Conservation (phyloP, 1,284 basidiomycete species). For the Chalciporus sp. region DNA sequence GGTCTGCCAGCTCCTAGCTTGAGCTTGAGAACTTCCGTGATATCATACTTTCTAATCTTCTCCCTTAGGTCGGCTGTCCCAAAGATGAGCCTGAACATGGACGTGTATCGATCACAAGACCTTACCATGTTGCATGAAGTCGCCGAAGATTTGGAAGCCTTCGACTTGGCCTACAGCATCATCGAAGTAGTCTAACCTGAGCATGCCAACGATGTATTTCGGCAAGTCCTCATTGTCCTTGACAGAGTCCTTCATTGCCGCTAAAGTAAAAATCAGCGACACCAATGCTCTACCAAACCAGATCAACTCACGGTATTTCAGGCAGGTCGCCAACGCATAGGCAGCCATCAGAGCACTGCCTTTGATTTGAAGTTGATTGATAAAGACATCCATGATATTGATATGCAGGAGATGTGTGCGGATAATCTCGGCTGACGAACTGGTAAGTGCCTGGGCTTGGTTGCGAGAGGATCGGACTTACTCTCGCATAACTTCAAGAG, state of each 20-base stretch:
- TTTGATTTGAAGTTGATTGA: background rate
- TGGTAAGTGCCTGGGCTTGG: background rate
- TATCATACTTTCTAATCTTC: background rate
- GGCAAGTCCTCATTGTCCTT: background rate
- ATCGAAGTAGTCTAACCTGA: slow-evolving; percentile 9
- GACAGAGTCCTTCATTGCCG: background rate
- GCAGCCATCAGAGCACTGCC: slow-evolving; percentile 9
- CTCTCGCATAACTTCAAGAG: slow-evolving; percentile 9
- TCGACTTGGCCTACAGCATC: slow-evolving; percentile 2
- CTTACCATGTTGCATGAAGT: slow-evolving; percentile 1
- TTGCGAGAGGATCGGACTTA: background rate
- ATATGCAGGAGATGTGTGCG: background rate
- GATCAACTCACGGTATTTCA: slow-evolving; percentile 5
- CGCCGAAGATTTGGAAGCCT: slow-evolving; percentile 1
- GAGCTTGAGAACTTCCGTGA: slow-evolving; percentile 2
- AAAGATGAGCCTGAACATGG: no score
- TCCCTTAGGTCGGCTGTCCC: background rate
- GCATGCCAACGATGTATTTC: slow-evolving; percentile 5
- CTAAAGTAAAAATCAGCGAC: background rate
- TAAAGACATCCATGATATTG: background rate
- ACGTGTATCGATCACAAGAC: no score
- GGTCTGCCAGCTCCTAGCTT: slow-evolving; percentile 5
- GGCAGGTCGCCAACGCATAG: slow-evolving; percentile 8
- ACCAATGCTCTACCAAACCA: no score
- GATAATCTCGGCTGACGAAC: background rate